A percentile compares a stretch with the other conserved stretches of the same genome.
Conservation (phyloP, 139 green algal genomes). For the Chlamydomonas sp. region DNA sequence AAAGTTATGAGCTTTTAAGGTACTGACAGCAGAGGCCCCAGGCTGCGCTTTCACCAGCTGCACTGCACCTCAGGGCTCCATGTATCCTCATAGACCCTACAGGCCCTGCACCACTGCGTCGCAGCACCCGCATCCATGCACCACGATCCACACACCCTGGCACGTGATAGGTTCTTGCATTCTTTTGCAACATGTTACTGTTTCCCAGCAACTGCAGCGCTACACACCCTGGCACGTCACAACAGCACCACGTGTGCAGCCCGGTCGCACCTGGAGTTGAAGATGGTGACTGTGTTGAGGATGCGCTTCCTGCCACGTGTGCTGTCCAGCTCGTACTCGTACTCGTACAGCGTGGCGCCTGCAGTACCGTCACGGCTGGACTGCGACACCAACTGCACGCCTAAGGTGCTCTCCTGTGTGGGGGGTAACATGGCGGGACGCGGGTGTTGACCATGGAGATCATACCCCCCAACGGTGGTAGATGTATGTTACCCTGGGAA, state of each 20-base stretch:
- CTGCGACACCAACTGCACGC: conserved; percentile 54
- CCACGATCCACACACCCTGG: background rate
- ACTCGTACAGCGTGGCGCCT: conserved; percentile 64
- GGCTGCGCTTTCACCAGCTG: too few relatives aligned
- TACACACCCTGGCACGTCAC: background rate
- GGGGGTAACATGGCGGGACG: too few relatives aligned
- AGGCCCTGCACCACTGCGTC: too few relatives aligned
- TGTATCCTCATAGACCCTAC: too few relatives aligned
- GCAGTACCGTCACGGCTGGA: conserved; percentile 15
- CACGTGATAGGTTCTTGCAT: too few relatives aligned
- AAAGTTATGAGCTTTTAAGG: too few relatives aligned
- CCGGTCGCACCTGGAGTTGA: conserved; percentile 10
- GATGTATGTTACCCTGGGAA: too few relatives aligned
- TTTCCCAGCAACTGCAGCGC: background rate
- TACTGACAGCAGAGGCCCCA: too few relatives aligned
- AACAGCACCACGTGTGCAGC: background rate
- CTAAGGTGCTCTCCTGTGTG: conserved; percentile 77
- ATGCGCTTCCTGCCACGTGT: conserved; percentile 83
- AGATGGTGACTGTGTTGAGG: conserved; percentile 76
- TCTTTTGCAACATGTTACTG: background rate
- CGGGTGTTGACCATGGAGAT: too few relatives aligned
- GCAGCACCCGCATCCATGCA: background rate
- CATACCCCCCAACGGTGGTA: too few relatives aligned
- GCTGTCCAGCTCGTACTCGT: conserved; percentile 84
- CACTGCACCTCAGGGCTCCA: too few relatives aligned